Conservation (phyloP, 805 yeast species). For the Zygosaccharomyces bisporus region DNA sequence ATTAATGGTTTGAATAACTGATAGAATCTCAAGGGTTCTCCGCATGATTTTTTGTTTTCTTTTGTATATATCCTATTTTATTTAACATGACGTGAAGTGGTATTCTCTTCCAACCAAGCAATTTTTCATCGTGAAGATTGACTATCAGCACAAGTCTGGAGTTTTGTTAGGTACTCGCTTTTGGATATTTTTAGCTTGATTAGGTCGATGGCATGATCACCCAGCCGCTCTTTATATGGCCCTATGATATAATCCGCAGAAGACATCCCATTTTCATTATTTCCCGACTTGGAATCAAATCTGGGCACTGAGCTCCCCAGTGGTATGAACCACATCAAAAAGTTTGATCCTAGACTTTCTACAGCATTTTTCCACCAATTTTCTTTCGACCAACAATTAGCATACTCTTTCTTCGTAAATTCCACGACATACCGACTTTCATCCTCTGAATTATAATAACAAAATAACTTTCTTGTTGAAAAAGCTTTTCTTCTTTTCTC, state of each 20-base stretch:
- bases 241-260: slow-evolving; percentile 11
- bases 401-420: slow-evolving; percentile 30
- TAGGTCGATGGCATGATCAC: slow-evolving; percentile 8
- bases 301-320: slow-evolving; percentile 15
- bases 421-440: slow-evolving; percentile 44
- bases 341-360: slow-evolving; percentile 31
- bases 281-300: slow-evolving; percentile 4
- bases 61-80: neutral
- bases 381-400: slow-evolving; percentile 25
- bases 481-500: slow-evolving; percentile 27
- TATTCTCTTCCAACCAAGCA: neutral
- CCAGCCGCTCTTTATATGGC: slow-evolving; percentile 10
- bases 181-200: slow-evolving; percentile 11
- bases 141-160: slow-evolving; percentile 16
- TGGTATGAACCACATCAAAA: slow-evolving; percentile 34
- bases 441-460: slow-evolving; percentile 31
- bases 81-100: neutral
- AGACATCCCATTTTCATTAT: slow-evolving; percentile 25
- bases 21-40: neutral
- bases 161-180: slow-evolving; percentile 13
- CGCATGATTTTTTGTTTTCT: neutral
- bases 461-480: slow-evolving; percentile 18
- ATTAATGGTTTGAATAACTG: neutral
- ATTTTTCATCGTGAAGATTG: neutral
- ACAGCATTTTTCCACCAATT: slow-evolving; percentile 24